Evolutionary conservation across 208 protist genomes (phyloP).

Genomic region (Tritrichomonas musculus): DNA sequence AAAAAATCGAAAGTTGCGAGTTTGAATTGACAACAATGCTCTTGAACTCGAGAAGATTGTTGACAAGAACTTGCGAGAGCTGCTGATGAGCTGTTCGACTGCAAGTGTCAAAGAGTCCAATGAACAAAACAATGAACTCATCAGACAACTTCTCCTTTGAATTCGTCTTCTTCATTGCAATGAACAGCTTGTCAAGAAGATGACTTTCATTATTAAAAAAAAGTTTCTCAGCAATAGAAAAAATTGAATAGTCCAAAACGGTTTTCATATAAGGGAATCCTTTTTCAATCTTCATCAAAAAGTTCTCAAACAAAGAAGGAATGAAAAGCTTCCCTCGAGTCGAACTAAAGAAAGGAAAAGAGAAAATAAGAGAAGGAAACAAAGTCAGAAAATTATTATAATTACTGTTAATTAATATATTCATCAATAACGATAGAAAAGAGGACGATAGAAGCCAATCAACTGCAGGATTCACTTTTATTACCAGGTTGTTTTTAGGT

Average conservation of each 20-base stretch:
- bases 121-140: too few relatives aligned
- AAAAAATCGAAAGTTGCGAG: too few relatives aligned
- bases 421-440: not conserved
- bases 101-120: too few relatives aligned
- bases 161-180: too few relatives aligned
- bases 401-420: not conserved
- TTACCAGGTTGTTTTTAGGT: too few relatives aligned
- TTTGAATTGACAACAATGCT: too few relatives aligned
- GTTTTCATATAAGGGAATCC: not conserved
- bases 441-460: not conserved
- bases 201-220: too few relatives aligned
- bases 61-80: too few relatives aligned
- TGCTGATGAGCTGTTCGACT: too few relatives aligned
- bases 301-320: not conserved
- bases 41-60: too few relatives aligned
- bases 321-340: not conserved
- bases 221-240: not conserved
- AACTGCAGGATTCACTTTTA: not conserved
- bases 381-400: not conserved
- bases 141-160: too few relatives aligned
- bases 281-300: not conserved
- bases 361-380: not conserved
- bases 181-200: too few relatives aligned
- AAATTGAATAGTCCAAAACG: not conserved
- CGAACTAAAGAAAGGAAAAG: not conserved